A percentile compares a stretch with the other conserved stretches of the same genome.
phyloP scores from a whole-genome alignment of 2,329 filamentous ascomycete genomes.

The Fusarium transvaalense region DNA sequence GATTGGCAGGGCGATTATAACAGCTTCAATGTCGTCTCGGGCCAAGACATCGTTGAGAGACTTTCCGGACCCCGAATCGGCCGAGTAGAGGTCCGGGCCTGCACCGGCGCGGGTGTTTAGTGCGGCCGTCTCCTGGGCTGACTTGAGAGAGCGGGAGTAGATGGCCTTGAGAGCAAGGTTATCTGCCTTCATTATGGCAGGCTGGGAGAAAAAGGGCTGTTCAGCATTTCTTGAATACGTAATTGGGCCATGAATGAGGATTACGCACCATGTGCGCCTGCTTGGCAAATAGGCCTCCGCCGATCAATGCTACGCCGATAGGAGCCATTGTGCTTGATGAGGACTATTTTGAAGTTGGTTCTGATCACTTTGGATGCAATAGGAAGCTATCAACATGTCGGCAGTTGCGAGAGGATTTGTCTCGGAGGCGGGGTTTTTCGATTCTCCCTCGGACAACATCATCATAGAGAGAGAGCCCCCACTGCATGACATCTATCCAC shows the following conservation, averaged over 20 bases:
- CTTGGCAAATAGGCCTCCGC: constrained; percentile 72
- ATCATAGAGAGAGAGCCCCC: constrained; percentile 23
- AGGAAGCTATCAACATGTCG: constrained; percentile 16
- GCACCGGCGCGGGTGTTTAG: constrained; percentile 52
- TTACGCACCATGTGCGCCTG: constrained; percentile 66
- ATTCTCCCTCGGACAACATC: constrained; percentile 12
- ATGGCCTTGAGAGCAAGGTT: constrained; percentile 70
- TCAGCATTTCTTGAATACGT: constrained; percentile 20
- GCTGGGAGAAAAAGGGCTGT: constrained; percentile 51
- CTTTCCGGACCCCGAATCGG: constrained; percentile 62
- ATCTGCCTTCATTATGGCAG: constrained; percentile 68
- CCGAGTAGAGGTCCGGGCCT: constrained; percentile 67
- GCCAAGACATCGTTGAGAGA: constrained; percentile 64
- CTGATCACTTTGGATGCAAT: constrained; percentile 7
- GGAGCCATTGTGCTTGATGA: constrained; percentile 50
- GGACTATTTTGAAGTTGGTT: constrained; percentile 11
- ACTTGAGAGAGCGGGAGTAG: constrained; percentile 72
- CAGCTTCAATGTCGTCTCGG: constrained; percentile 66
- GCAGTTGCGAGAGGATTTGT: constrained; percentile 25
- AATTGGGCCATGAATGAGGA: neutral
- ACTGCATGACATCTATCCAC: constrained; percentile 3
- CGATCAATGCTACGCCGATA: constrained; percentile 70
- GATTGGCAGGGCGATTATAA: constrained; percentile 74
- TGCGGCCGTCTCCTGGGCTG: constrained; percentile 62
- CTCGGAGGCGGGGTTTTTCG: constrained; percentile 25